A percentile compares a stretch with the other conserved stretches of the same genome.
phyloP scores from a whole-genome alignment of 352 stramenopile genomes.

The Phytophthora agathidicida region DNA sequence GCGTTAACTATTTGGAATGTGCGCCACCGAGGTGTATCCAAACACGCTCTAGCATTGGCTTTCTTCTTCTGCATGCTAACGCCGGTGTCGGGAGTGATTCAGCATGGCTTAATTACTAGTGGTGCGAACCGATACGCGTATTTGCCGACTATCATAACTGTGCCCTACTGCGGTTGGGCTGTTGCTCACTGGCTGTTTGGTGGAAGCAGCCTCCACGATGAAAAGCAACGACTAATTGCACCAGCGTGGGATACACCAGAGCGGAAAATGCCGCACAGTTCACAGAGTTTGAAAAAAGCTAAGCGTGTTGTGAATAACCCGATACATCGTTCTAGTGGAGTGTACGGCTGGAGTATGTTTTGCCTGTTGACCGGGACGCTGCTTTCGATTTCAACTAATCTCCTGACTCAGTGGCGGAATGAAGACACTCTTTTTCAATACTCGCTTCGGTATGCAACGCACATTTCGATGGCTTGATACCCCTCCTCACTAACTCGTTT shows the following conservation, averaged over 20 bases:
- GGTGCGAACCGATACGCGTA: conserved; percentile 66
- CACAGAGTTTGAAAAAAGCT: not conserved
- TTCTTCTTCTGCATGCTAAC: conserved; percentile 53
- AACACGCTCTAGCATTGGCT: conserved; percentile 24
- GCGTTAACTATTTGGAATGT: not conserved
- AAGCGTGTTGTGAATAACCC: not conserved
- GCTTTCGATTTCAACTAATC: conserved; percentile 19
- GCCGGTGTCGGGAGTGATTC: conserved; percentile 59
- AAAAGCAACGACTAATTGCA: not conserved
- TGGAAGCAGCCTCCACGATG: not conserved
- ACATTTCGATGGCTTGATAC: not conserved
- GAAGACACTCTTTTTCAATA: conserved; percentile 39
- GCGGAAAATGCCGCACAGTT: not conserved
- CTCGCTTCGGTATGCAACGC: conserved; percentile 20
- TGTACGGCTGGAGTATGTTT: not conserved
- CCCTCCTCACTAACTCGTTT: not conserved
- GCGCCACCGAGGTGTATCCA: conserved; percentile 2
- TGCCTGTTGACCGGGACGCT: conserved; percentile 6
- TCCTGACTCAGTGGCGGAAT: conserved; percentile 30
- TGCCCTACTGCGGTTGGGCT: conserved; percentile 36
- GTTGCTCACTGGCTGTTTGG: conserved; percentile 21
- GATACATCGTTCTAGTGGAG: not conserved
- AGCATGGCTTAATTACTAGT: conserved; percentile 59
- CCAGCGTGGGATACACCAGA: conserved; percentile 1
- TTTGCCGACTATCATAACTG: conserved; percentile 42